Base-by-base conservation (phyloP, 2,329 filamentous ascomycete species). In the Ascochyta clinopodiicola region DNA sequence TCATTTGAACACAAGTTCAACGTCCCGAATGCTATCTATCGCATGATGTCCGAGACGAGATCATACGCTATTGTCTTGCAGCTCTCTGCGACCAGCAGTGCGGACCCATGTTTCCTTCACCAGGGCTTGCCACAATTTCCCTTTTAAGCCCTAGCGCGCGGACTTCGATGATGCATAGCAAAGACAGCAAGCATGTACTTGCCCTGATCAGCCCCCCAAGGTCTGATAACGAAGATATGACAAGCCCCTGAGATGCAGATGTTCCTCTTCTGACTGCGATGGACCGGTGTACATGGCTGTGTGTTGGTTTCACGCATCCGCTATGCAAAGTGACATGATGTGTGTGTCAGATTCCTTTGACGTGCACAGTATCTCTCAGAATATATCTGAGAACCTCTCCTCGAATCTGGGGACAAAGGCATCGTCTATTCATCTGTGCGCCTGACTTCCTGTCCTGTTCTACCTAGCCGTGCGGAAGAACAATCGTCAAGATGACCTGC, bases 91-190 rank as follows among this genome's bases (percentile, higher is more conserved):
- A 32, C 5, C 7, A 6, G 19, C 46, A 12, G 15, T 50, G 52
- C 52, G 8, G 15, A 19, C 21, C 46, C 52, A 42, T 50, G 46
- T 22, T 46, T 5, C 7, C 19, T 19, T 36, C 6, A 12, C 40
- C 45, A 37, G 5, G 9, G n/a, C 15, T 25, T 12, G 8, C 35
- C 15, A 40, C 0, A 15, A 50, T 50, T 55, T 21, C 51, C 46
- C 24, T 19, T 37, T 37, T 2, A 32, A 25, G 22, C 42, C 46
- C 46, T 55, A 56, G 45, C 36, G 52, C 25, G 42, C 52, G 52
- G 45, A 56, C 36, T 56, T 56, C 46, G 46, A 24, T 25, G 5
- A 25, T 21, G 19, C 8, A 19, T 22, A 3, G 2, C 15, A 15
- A 37, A 42, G 6, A 24, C 4, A n/a, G 27, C 24, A 17, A 29